phyloP scores from a whole-genome alignment of 108 stramenopile species.

The Conticribra guillardii region DNA sequence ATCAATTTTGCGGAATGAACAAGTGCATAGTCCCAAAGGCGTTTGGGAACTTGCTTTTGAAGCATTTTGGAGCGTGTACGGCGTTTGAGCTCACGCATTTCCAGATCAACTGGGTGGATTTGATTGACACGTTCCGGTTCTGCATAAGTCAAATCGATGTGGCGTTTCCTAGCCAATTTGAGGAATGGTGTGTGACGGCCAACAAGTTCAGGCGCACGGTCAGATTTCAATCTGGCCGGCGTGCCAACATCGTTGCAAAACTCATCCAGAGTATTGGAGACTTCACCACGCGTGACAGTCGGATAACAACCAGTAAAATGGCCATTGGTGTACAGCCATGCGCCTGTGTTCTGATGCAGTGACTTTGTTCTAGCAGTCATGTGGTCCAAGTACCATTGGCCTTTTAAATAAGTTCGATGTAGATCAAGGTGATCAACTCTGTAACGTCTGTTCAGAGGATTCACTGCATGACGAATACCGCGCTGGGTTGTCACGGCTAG shows the following conservation, averaged over 20 bases:
- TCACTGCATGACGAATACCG: not conserved
- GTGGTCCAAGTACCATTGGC: constrained; percentile 3
- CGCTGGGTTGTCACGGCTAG: not conserved
- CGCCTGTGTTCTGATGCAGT: no score
- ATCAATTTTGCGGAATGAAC: constrained; percentile 12
- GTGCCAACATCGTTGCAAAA: not conserved
- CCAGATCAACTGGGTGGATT: constrained; percentile 4
- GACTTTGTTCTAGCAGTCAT: no score
- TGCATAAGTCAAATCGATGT: constrained; percentile 6
- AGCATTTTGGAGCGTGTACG: constrained; percentile 2
- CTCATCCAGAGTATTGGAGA: not conserved
- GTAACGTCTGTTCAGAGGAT: not conserved
- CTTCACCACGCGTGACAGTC: not conserved
- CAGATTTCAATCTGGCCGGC: not conserved
- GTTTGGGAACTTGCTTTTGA: constrained; percentile 8
- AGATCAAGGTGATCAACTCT: not conserved
- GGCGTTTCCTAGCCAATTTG: not conserved
- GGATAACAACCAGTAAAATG: no score
- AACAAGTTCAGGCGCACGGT: constrained; percentile 1
- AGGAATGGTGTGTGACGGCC: not conserved
- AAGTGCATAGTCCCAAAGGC: constrained; percentile 41
- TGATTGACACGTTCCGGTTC: constrained; percentile 12
- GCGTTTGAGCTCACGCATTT: constrained; percentile 17
- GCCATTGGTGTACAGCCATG: no score
- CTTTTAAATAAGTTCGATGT: not conserved